Conservation (phyloP, 2,329 filamentous ascomycete species). For the Aaosphaeria pasadenensis region DNA sequence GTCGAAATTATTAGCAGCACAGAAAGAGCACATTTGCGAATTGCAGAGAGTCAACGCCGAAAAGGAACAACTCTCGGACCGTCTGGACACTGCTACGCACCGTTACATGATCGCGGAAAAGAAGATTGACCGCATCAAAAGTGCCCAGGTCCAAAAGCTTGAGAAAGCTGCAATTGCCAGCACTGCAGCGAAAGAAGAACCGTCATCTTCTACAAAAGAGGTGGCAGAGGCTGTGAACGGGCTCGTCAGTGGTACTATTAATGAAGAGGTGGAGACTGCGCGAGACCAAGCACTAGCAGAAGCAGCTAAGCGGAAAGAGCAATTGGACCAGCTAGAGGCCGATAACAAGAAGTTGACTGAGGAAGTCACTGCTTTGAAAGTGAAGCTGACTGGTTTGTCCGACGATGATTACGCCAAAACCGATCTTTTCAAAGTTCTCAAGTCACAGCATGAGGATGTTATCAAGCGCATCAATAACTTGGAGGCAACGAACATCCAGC, state of each 20-base stretch:
- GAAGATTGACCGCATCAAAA: constrained; percentile 85
- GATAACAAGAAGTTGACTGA: constrained; percentile 75
- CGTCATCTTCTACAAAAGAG: constrained; percentile 45
- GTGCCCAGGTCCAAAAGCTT: constrained; percentile 83
- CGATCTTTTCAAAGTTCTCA: constrained; percentile 89
- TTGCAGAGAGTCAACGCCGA: constrained; percentile 73
- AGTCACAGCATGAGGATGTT: constrained; percentile 85
- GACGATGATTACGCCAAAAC: constrained; percentile 94
- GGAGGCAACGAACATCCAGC: constrained; percentile 80
- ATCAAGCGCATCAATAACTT: constrained; percentile 89
- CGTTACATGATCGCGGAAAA: constrained; percentile 95
- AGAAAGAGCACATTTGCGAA: constrained; percentile 78
- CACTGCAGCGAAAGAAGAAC: constrained; percentile 30
- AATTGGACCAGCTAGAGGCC: constrained; percentile 73
- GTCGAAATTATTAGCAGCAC: constrained; percentile 69
- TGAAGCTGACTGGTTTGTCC: constrained; percentile 66
- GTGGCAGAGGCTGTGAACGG: constrained; percentile 56
- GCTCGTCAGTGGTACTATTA: constrained; percentile 54
- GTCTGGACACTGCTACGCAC: constrained; percentile 82
- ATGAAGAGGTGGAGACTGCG: constrained; percentile 68
- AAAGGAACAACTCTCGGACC: constrained; percentile 80
- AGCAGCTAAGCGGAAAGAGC: constrained; percentile 81
- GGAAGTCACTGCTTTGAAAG: constrained; percentile 72
- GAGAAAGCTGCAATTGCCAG: constrained; percentile 70
- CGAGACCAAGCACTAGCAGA: constrained; percentile 75